These are phyloP conservation scores for Podospora didyma DNA, from an alignment of 495 filamentous ascomycete species.

Conservation along the genomic window DNA sequence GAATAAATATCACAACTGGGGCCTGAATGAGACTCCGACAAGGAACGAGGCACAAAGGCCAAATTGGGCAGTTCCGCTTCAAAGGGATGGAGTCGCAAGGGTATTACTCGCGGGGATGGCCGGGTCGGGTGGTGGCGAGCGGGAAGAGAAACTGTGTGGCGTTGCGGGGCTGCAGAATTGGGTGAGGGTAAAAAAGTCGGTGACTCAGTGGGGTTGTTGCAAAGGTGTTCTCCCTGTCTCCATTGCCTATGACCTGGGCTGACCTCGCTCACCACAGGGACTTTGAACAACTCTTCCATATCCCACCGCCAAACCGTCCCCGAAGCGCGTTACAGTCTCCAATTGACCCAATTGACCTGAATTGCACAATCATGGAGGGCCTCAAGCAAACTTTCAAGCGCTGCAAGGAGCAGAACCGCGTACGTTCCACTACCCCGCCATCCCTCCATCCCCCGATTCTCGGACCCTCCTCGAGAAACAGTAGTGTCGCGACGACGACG, in stretches of 20 bases:
- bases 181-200: neutral
- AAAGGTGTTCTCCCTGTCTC: neutral
- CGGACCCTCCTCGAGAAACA: neutral
- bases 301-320: neutral
- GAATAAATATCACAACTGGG: too few relatives aligned
- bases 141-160: too few relatives aligned
- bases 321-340: neutral
- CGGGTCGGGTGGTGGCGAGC: too few relatives aligned
- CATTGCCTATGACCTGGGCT: too few relatives aligned
- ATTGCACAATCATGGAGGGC: slow-evolving; percentile 52
- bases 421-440: slow-evolving; percentile 41
- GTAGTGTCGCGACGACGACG: neutral
- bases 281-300: neutral
- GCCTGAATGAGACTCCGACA: too few relatives aligned
- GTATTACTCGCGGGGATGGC: too few relatives aligned
- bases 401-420: slow-evolving; percentile 73
- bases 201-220: neutral
- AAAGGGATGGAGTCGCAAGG: too few relatives aligned
- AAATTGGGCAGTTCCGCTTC: too few relatives aligned
- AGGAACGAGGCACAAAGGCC: too few relatives aligned
- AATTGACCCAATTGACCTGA: slow-evolving; percentile 5
- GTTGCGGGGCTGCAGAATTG: neutral
- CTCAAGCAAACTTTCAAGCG: slow-evolving; percentile 84
- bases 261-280: neutral
- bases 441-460: neutral